These are phyloP conservation scores for Pleurotus ostreatus DNA, from an alignment of 768 basidiomycete species.

Conservation along the genomic window DNA sequence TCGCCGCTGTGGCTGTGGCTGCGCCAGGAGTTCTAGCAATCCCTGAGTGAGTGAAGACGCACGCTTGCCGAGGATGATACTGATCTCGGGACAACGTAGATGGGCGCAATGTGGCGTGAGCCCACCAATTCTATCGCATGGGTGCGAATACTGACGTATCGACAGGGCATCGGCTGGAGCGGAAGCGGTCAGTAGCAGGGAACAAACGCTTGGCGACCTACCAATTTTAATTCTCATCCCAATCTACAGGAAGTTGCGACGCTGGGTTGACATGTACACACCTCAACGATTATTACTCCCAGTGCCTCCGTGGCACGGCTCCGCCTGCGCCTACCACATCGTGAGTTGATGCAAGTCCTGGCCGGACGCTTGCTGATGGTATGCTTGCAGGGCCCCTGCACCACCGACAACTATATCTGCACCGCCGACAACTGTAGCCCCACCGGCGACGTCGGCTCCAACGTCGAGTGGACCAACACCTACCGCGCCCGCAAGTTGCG, in stretches of 20 bases:
- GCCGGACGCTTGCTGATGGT: background rate
- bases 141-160: background rate
- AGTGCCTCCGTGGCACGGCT: background rate
- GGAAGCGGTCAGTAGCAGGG: background rate
- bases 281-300: slow-evolving; percentile 5
- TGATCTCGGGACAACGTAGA: background rate
- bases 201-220: background rate
- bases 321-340: background rate
- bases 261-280: background rate
- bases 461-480: slow-evolving; percentile 9
- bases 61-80: background rate
- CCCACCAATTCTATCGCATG: background rate
- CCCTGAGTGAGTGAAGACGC: background rate
- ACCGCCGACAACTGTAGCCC: slow-evolving; percentile 15
- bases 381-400: background rate
- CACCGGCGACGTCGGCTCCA: slow-evolving; percentile 8
- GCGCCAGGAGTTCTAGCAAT: background rate
- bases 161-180: background rate
- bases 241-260: background rate
- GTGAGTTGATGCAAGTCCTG: background rate
- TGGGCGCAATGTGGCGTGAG: slow-evolving; percentile 5
- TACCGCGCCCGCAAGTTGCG: slow-evolving; percentile 17
- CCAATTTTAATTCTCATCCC: background rate
- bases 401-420: slow-evolving; percentile 12
- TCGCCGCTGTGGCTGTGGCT: background rate